Evolutionary conservation across 2,329 filamentous ascomycete genomes (phyloP), one percentile per base, ranked within the genome.

Genomic region (Seiridium unicorne): DNA sequence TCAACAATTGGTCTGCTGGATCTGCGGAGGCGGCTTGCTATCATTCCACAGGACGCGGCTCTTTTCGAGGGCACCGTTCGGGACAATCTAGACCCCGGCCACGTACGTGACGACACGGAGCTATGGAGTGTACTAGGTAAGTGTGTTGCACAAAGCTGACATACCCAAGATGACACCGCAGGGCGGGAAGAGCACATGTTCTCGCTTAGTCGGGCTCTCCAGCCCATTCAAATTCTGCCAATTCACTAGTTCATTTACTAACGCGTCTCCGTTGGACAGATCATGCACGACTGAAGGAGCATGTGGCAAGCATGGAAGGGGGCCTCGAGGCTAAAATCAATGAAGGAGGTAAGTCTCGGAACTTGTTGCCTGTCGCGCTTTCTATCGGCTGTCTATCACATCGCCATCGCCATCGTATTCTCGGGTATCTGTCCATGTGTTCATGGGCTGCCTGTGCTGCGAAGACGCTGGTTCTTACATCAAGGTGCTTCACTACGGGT

Each of bases 1-100:
- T 94, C 92, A 58, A 87, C 86, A 3, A 97, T 99, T 70, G 95
- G 95, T 3, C 79, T 99, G 57, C 78, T 96, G 58, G 95, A 99
- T 74, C 83, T 99, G 59, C 88, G 95, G 59, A 86, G 93, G 59
- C 89, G 95, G 60, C 82, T 99, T 53, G 94, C 95, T 58, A 99
- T 99, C 70, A 99, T 99, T 66, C 95, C 96, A 4, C 95, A 99
- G 74, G 96, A 99, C 76, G 94, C 95, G 36, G 94, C 94, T 64
- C 85, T 99, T 63, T 99, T 99, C 69, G 92, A 96, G 75, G 93
- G 93, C 55, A 93, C 90, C 7, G 86, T 99, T 64, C 87, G 95
- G 66, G 95, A 99, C 76, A 99, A 99, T 72, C 84, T 98, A 44
- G 95, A 99, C 73, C 96, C 96, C 32, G 92, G 90, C 35, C 91